Conservation (phyloP, 805 yeast species). For the Martiniozyma abietophila region DNA sequence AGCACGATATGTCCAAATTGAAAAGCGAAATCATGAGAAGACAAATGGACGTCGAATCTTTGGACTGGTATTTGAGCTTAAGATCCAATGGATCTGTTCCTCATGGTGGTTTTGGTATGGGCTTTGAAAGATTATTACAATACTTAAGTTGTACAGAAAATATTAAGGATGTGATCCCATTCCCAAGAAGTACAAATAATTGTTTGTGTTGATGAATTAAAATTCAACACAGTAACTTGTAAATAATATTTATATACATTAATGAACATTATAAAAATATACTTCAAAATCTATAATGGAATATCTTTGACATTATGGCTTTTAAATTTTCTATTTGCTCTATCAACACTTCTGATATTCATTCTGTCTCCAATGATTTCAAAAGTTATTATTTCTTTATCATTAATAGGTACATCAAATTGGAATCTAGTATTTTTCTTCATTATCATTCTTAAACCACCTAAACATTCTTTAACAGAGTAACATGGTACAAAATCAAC, state of each 20-base stretch:
- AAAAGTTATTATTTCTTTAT: conserved; percentile 32
- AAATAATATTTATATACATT: neutral
- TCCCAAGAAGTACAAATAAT: conserved; percentile 62
- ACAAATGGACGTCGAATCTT: conserved; percentile 46
- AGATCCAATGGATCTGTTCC: conserved; percentile 77
- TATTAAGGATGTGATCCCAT: conserved; percentile 78
- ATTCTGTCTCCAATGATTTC: conserved; percentile 74
- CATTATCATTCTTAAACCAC: conserved; percentile 58
- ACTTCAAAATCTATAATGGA: conserved; percentile 6
- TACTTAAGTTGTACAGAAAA: conserved; percentile 69
- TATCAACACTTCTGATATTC: conserved; percentile 63
- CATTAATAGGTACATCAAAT: conserved; percentile 27
- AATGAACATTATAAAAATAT: neutral
- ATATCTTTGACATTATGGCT: conserved; percentile 48
- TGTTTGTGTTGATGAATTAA: conserved; percentile 32
- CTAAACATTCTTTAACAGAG: conserved; percentile 30
- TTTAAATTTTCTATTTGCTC: conserved; percentile 81
- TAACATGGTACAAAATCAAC: conserved; percentile 11
- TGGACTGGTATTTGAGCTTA: conserved; percentile 75
- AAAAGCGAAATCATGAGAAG: conserved; percentile 39
- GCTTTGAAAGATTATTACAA: conserved; percentile 76
- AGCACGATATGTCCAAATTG: conserved; percentile 47
- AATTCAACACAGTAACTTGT: conserved; percentile 1
- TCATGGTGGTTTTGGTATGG: conserved; percentile 97
- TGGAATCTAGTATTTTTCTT: conserved; percentile 61